These are phyloP conservation scores for Candida wancherniae DNA, from an alignment of 805 yeast genomes.

Conservation along the genomic window DNA sequence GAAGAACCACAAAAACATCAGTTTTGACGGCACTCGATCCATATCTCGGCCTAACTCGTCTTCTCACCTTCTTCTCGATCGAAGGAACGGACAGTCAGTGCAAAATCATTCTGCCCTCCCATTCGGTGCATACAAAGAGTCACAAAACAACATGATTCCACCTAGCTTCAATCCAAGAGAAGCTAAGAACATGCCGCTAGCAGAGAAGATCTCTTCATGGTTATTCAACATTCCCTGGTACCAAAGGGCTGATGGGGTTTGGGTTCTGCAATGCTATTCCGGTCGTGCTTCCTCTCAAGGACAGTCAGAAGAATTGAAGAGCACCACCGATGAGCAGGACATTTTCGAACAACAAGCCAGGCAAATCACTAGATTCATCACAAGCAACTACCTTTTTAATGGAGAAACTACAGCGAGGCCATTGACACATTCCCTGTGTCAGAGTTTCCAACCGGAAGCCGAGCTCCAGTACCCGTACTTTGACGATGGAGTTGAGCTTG, in stretches of 20 bases:
- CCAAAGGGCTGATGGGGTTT: conserved; percentile 21
- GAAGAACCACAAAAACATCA: too few relatives aligned
- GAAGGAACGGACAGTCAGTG: too few relatives aligned
- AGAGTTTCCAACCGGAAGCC: conserved; percentile 9
- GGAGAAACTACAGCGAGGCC: conserved; percentile 16
- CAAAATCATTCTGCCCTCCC: too few relatives aligned
- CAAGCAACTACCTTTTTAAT: conserved; percentile 13
- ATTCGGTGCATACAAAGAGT: too few relatives aligned
- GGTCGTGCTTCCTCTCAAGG: conserved; percentile 33
- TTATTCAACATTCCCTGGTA: conserved; percentile 51
- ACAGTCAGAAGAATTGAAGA: conserved; percentile 8
- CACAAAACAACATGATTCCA: conserved; percentile 33
- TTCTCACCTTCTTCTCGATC: too few relatives aligned
- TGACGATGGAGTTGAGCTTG: conserved; percentile 12
- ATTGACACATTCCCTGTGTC: conserved; percentile 10
- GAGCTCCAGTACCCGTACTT: conserved; percentile 9
- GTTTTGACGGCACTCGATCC: too few relatives aligned
- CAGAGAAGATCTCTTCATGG: conserved; percentile 67
- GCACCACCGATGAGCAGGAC: conserved; percentile 36
- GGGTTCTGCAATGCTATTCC: conserved; percentile 46
- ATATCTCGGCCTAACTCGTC: too few relatives aligned
- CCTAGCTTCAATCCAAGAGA: conserved; percentile 55
- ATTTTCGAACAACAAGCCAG: conserved; percentile 51
- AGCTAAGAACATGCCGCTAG: conserved; percentile 58
- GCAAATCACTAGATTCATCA: conserved; percentile 38